phyloP scores from a whole-genome alignment of 73 alveolate species.

The Paramecium primaurelia region DNA sequence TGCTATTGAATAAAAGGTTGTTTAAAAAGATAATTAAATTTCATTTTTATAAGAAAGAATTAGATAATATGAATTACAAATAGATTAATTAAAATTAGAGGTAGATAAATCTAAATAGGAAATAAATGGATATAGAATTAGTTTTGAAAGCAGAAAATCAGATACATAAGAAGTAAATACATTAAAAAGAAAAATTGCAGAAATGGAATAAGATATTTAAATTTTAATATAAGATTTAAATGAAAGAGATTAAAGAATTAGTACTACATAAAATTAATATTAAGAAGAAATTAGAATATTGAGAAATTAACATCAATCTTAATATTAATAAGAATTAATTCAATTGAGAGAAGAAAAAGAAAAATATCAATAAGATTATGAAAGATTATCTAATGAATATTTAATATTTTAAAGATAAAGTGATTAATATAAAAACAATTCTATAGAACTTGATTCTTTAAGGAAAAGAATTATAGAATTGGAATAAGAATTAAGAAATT shows the following conservation, averaged over 20 bases:
- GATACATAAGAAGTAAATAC: background rate
- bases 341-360: background rate
- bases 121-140: slow-evolving; percentile 24
- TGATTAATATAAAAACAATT: background rate
- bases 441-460: background rate
- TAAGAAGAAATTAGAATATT: background rate
- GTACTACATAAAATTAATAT: background rate
- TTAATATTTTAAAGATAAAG: background rate
- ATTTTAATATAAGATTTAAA: slow-evolving; percentile 6
- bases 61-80: background rate
- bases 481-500: background rate
- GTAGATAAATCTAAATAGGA: background rate
- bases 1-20: background rate
- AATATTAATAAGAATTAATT: background rate
- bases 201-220: slow-evolving; percentile 39
- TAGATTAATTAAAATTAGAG: background rate
- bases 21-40: background rate
- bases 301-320: background rate
- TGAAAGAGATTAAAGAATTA: background rate
- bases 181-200: background rate
- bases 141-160: slow-evolving; percentile 29
- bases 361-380: background rate
- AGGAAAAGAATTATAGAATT: background rate
- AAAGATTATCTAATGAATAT: slow-evolving; percentile 5
- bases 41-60: background rate